Evolutionary conservation across 805 yeast genomes (phyloP).

Genomic region (Metschnikowia baotianmanensis): DNA sequence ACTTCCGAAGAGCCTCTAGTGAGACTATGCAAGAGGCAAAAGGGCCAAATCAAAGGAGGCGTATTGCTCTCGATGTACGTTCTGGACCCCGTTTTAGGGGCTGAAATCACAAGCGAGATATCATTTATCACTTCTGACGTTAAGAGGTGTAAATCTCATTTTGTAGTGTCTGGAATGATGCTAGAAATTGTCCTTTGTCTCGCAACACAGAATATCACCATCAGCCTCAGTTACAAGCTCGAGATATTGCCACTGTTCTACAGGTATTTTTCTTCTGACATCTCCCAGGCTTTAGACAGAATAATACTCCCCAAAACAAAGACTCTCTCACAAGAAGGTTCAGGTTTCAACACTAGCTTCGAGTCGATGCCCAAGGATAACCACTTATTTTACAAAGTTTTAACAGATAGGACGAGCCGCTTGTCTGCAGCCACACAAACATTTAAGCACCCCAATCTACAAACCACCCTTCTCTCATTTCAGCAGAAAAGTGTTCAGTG

Average conservation of each 20-base stretch:
- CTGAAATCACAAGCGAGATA: constrained; percentile 12
- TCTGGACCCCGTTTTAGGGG: constrained; percentile 3
- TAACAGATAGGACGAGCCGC: constrained; percentile 44
- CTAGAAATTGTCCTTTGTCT: constrained; percentile 10
- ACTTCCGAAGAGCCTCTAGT: constrained; percentile 10
- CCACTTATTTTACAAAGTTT: constrained; percentile 47
- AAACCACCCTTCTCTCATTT: constrained; percentile 44
- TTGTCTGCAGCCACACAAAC: constrained; percentile 19
- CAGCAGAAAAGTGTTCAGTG: constrained; percentile 57
- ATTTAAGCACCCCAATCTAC: constrained; percentile 42
- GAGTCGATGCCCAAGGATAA: constrained; percentile 26
- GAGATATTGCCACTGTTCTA: constrained; percentile 12
- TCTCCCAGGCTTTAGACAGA: constrained; percentile 10
- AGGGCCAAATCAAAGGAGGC: constrained; percentile 8
- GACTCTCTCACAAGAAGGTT: background rate
- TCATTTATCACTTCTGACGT: constrained; percentile 13
- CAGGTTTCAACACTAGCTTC: background rate
- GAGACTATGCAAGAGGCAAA: constrained; percentile 7
- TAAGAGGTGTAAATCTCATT: constrained; percentile 16
- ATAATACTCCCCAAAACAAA: constrained; percentile 2
- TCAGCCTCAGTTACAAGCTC: constrained; percentile 9
- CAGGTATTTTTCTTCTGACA: constrained; percentile 20
- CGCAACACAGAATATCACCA: constrained; percentile 3
- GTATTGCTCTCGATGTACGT: constrained; percentile 16
- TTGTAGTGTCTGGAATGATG: constrained; percentile 6